Percentiles rank a stretch among this genome's conserved stretches.
phyloP scores from a whole-genome alignment of 768 basidiomycete genomes.

The Pisolithus sp. region DNA sequence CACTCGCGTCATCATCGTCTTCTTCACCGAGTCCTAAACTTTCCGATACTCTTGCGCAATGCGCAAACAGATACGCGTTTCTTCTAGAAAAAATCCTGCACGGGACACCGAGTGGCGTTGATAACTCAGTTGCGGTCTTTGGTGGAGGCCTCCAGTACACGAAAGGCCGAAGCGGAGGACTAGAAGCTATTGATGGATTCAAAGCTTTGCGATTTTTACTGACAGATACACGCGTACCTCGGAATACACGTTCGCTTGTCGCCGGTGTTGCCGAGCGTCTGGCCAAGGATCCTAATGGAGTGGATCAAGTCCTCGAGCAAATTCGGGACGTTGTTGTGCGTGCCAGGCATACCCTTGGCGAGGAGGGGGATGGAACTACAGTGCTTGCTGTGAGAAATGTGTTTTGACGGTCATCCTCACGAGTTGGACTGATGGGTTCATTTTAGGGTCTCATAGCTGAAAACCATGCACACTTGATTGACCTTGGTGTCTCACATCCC shows the following conservation, averaged over 20 bases:
- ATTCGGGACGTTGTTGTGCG: constrained; percentile 86
- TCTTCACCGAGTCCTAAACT: constrained; percentile 47
- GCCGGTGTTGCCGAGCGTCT: constrained; percentile 80
- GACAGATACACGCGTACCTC: constrained; percentile 87
- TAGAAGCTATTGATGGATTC: constrained; percentile 83
- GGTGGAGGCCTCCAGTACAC: constrained; percentile 92
- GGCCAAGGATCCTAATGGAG: constrained; percentile 75
- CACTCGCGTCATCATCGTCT: constrained; percentile 4
- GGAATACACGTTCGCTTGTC: constrained; percentile 92
- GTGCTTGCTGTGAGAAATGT: constrained; percentile 48
- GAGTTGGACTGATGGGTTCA: not conserved
- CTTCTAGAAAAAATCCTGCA: constrained; percentile 93
- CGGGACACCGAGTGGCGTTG: constrained; percentile 95
- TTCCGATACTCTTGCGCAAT: constrained; percentile 57
- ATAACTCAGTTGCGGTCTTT: constrained; percentile 89
- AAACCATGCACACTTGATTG: constrained; percentile 81
- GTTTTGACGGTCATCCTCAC: constrained; percentile 7
- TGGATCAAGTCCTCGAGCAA: constrained; percentile 66
- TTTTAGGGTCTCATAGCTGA: constrained; percentile 72
- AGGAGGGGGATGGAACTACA: constrained; percentile 21
- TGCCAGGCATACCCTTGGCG: constrained; percentile 68
- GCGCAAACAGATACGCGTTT: constrained; percentile 91
- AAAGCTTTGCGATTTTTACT: constrained; percentile 63
- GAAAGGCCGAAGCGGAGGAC: constrained; percentile 69
- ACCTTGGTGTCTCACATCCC: constrained; percentile 88